phyloP scores from a whole-genome alignment of 2,329 filamentous ascomycete genomes.

The Hymenoscyphus fructigenus region DNA sequence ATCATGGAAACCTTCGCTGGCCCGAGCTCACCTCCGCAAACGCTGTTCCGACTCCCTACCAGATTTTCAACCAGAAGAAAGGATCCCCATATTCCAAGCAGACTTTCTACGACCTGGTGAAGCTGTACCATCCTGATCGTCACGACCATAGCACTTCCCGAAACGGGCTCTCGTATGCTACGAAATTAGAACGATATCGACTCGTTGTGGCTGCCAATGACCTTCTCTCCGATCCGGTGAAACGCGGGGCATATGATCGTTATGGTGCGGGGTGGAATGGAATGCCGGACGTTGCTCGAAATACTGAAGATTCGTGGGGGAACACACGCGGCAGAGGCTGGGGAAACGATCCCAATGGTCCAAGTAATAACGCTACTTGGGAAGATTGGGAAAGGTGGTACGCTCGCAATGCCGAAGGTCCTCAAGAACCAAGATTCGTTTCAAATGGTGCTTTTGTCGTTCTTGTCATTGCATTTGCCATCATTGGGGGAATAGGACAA shows the following conservation, averaged over 20 bases:
- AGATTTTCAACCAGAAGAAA: slow-evolving; percentile 68
- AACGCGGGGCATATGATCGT: slow-evolving; percentile 77
- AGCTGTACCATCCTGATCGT: slow-evolving; percentile 91
- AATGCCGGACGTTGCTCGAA: slow-evolving; percentile 38
- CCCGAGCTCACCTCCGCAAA: slow-evolving; percentile 34
- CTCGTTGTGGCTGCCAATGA: slow-evolving; percentile 85
- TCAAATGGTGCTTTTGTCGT: slow-evolving; percentile 77
- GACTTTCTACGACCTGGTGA: slow-evolving; percentile 87
- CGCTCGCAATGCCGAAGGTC: slow-evolving; percentile 47
- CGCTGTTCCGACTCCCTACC: slow-evolving; percentile 69
- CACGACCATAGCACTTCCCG: slow-evolving; percentile 41
- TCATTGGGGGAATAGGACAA: slow-evolving; percentile 71
- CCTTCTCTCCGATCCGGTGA: slow-evolving; percentile 78
- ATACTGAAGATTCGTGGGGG: slow-evolving; percentile 31
- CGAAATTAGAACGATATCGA: slow-evolving; percentile 83
- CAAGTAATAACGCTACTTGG: slow-evolving; percentile 84
- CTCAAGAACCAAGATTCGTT: slow-evolving; percentile 61
- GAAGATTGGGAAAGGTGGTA: slow-evolving; percentile 94
- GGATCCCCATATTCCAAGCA: slow-evolving; percentile 75
- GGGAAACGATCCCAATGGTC: slow-evolving; percentile 38
- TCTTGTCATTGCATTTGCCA: slow-evolving; percentile 67
- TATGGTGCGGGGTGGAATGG: slow-evolving; percentile 79
- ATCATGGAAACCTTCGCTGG: slow-evolving; percentile 34
- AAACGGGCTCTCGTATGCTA: slow-evolving; percentile 53
- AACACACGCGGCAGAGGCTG: slow-evolving; percentile 27